Evolutionary conservation across 345 rosid genomes (phyloP).

Genomic region (Pistacia vera): DNA sequence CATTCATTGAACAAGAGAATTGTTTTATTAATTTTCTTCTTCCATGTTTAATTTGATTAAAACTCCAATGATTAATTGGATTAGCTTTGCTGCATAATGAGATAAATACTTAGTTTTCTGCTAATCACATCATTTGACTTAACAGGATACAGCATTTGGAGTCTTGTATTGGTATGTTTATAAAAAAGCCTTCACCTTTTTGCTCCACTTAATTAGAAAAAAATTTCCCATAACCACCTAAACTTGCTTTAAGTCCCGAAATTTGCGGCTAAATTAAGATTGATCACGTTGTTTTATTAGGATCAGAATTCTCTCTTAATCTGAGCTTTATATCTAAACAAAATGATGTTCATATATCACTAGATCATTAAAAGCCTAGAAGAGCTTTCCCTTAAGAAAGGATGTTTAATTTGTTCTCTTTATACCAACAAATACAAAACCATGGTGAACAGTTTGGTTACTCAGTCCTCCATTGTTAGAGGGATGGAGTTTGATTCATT

Average conservation of each 20-base stretch:
- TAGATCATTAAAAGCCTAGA: too few species aligned
- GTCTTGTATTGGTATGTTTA: slow-evolving; percentile 11
- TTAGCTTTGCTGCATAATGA: slow-evolving; percentile 6
- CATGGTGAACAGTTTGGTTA: neutral
- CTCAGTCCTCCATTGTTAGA: too few species aligned
- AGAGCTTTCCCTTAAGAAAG: too few species aligned
- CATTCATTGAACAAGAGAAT: neutral
- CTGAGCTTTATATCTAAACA: too few species aligned
- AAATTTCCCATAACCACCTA: slow-evolving; percentile 1
- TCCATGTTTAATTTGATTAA: neutral
- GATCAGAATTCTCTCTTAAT: too few species aligned
- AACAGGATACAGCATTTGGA: slow-evolving; percentile 28
- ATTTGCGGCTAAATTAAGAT: slow-evolving; percentile 22
- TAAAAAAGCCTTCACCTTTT: slow-evolving; percentile 1
- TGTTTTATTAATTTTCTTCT: neutral
- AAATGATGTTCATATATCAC: too few species aligned
- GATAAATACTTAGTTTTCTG: slow-evolving; percentile 18
- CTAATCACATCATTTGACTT: slow-evolving; percentile 41
- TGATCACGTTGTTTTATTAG: neutral
- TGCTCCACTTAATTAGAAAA: slow-evolving; percentile 3
- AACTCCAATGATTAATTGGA: slow-evolving; percentile 3
- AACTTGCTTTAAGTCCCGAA: slow-evolving; percentile 29
- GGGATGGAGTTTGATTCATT: too few species aligned
- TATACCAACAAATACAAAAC: neutral
- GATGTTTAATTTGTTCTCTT: neutral